Evolutionary conservation across 2,329 filamentous ascomycete genomes (phyloP), one percentile per base, ranked within the genome.

Genomic region (Curvularia eragrostidis): DNA sequence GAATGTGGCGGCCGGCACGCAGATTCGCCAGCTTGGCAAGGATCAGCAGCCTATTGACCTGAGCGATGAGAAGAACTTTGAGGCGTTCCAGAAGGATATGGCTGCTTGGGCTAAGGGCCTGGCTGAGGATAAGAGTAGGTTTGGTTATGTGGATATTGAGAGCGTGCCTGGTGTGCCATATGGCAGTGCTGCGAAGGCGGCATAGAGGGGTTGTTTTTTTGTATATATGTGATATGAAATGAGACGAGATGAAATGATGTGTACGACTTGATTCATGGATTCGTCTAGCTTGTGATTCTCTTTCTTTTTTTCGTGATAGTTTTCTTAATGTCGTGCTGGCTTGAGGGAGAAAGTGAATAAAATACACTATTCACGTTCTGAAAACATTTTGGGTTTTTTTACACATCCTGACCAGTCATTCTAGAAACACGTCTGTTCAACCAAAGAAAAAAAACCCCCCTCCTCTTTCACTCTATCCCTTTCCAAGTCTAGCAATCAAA

Each of bases 1-100:
- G 2, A 79, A 77, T 54, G 77, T 80, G 13, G 77, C 79, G 26
- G 81, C 80, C 1, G 82, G 82, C 2, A 77, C 79, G 15, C 83
- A 85, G 70, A 83, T 85, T 36, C 70, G 76, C 51, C 82, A 85
- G 70, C 68, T 85, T 12, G 82, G 82, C 10, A 83, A 82, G 68
- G 81, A 83, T 52, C 75, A 83, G 54, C 74, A 83, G 68, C 84
- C 84, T 3, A 79, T 85, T 48, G 83, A 86, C 67, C 64, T 85
- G 48, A 82, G 79, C 15, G 66, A 76, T 12, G 71, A 82, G 62
- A 77, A 80, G 61, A 83, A 83, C 57, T 70, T 81, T 7, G 72
- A 83, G 41, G 75, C 68, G 0, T 84, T 84, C 63, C 67, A 77
- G 73, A 79, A 82, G 67, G 82, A 84, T 66, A 76, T 84, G 74